phyloP scores from a whole-genome alignment of 148 eudicot species.

The Spergularia marina region DNA sequence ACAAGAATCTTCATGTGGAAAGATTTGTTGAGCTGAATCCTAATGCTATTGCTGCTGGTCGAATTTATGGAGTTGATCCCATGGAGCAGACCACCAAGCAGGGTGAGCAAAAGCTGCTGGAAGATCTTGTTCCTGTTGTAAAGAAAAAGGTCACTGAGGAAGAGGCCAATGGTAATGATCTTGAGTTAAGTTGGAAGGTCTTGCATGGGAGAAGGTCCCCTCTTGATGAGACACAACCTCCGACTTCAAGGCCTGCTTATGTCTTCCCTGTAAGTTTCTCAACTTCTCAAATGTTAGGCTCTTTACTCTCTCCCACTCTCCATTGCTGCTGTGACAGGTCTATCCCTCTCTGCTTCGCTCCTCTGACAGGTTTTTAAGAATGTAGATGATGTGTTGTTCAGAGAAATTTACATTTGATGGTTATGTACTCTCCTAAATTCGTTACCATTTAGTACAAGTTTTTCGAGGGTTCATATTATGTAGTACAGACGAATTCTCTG shows the following conservation, averaged over 20 bases:
- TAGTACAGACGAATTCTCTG: too few species aligned
- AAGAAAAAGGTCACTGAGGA: conserved; percentile 46
- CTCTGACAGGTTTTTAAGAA: neutral
- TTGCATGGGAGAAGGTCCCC: conserved; percentile 54
- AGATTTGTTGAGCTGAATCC: conserved; percentile 55
- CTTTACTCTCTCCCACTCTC: neutral
- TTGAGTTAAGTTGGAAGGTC: conserved; percentile 75
- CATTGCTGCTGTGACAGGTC: neutral
- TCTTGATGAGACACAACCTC: conserved; percentile 41
- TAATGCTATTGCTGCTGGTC: conserved; percentile 86
- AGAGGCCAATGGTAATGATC: conserved; percentile 32
- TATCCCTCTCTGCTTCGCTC: too few species aligned
- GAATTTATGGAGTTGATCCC: conserved; percentile 62
- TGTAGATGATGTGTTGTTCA: neutral
- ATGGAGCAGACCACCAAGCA: conserved; percentile 52
- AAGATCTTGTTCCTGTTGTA: conserved; percentile 34
- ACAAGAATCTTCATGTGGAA: conserved; percentile 48
- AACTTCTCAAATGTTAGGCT: conserved; percentile 8
- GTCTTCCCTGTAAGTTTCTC: conserved; percentile 63
- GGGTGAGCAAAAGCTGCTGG: conserved; percentile 53
- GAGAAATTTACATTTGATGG: neutral
- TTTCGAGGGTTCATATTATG: neutral
- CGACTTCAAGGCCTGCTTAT: conserved; percentile 66
- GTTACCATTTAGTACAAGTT: neutral
- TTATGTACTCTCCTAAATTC: neutral